phyloP scores from a whole-genome alignment of 2,329 filamentous ascomycete species.

The Aureobasidium sp. region DNA sequence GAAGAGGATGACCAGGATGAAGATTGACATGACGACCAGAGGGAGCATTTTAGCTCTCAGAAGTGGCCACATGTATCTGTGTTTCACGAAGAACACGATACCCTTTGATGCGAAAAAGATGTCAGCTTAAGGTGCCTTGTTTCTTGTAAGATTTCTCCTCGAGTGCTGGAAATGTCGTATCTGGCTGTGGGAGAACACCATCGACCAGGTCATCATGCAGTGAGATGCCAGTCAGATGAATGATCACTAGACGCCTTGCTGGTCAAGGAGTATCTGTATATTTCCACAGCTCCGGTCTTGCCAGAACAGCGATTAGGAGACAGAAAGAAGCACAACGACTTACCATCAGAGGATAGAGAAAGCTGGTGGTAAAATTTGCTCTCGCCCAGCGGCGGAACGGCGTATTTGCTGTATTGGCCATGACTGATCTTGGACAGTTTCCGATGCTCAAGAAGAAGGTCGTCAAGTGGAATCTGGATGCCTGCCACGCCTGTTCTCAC shows the following conservation, averaged over 20 bases:
- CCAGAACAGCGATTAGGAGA: not conserved
- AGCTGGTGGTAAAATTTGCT: conserved; percentile 25
- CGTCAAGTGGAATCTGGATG: not conserved
- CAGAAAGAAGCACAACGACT: not conserved
- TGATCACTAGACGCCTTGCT: not conserved
- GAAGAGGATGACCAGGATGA: conserved; percentile 81
- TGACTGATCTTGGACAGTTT: not conserved
- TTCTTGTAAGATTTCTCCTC: not conserved
- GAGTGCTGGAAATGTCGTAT: not conserved
- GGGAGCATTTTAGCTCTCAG: conserved; percentile 71
- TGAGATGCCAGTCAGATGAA: not conserved
- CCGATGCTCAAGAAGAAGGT: not conserved
- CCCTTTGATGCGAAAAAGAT: conserved; percentile 42
- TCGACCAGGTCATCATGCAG: not conserved
- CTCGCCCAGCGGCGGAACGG: conserved; percentile 5
- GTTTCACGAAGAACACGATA: conserved; percentile 69
- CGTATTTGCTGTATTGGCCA: not conserved
- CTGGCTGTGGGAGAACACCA: not conserved
- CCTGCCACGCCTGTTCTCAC: not conserved
- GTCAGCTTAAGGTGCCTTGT: not conserved
- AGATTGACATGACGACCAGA: conserved; percentile 67
- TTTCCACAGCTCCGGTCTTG: not conserved
- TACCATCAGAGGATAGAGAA: conserved; percentile 25
- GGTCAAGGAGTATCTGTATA: not conserved
- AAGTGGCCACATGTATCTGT: conserved; percentile 74